phyloP scores from a whole-genome alignment of 1,139 yeast species.

The Pichia norvegensis region DNA sequence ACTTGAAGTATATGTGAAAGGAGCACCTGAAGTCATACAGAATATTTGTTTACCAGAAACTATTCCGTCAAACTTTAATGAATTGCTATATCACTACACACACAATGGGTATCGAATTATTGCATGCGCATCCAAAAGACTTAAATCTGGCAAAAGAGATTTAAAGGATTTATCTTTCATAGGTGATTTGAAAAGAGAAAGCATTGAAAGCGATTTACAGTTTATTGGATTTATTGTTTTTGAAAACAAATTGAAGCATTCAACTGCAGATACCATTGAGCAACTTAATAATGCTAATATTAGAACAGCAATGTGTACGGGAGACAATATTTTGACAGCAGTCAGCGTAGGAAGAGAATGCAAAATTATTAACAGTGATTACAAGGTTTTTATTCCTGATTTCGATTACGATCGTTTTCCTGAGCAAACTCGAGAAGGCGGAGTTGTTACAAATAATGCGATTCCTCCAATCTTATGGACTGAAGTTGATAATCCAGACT shows the following conservation, averaged over 20 bases:
- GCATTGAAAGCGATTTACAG: constrained; percentile 57
- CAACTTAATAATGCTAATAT: constrained; percentile 59
- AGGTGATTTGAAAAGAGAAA: constrained; percentile 42
- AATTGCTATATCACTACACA: constrained; percentile 71
- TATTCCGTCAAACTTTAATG: constrained; percentile 69
- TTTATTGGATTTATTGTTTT: constrained; percentile 87
- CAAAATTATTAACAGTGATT: constrained; percentile 44
- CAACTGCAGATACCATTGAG: constrained; percentile 55
- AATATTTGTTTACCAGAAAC: constrained; percentile 65
- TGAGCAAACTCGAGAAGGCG: constrained; percentile 3
- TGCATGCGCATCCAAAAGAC: constrained; percentile 74
- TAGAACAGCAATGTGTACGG: constrained; percentile 93
- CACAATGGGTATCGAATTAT: constrained; percentile 92
- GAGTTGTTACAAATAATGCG: constrained; percentile 8
- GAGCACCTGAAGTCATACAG: constrained; percentile 95
- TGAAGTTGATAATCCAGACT: constrained; percentile 49
- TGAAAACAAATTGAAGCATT: constrained; percentile 76
- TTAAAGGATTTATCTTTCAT: constrained; percentile 29
- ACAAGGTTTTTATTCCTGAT: constrained; percentile 61
- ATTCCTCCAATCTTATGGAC: constrained; percentile 45
- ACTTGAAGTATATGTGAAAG: constrained; percentile 61
- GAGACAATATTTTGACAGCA: constrained; percentile 92
- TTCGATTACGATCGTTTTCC: constrained; percentile 31
- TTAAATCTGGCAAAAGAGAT: constrained; percentile 22
- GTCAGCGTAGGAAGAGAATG: constrained; percentile 88